phyloP scores from a whole-genome alignment of 768 basidiomycete species.

The Daedalea quercina region DNA sequence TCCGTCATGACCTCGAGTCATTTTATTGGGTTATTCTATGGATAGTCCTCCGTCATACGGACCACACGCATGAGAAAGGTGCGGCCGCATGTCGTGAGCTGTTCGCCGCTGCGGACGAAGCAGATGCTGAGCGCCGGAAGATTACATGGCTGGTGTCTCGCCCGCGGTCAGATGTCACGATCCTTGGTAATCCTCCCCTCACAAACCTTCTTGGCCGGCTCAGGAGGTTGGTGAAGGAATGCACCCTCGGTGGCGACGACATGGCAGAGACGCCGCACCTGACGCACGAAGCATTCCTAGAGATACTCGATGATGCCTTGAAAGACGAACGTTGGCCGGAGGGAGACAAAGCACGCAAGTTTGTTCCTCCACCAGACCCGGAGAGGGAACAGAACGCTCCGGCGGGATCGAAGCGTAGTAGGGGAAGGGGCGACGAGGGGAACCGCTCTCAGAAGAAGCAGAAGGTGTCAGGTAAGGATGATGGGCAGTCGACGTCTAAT shows the following conservation, averaged over 20 bases:
- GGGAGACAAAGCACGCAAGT: background rate
- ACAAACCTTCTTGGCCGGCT: background rate
- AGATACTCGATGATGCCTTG: conserved; percentile 1
- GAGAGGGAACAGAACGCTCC: too few relatives aligned
- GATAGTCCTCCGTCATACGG: conserved; percentile 5
- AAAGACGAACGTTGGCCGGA: conserved; percentile 2
- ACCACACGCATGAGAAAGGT: background rate
- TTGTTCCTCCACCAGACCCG: too few relatives aligned
- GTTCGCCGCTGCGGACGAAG: background rate
- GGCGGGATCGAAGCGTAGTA: too few relatives aligned
- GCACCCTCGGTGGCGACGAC: too few relatives aligned
- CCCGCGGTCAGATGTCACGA: background rate
- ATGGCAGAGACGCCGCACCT: background rate
- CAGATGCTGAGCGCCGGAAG: background rate
- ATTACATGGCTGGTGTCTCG: background rate
- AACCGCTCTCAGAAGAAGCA: too few relatives aligned
- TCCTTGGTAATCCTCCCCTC: background rate
- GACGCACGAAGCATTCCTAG: conserved; percentile 2
- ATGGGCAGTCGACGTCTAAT: too few relatives aligned
- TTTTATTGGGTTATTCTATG: conserved; percentile 11
- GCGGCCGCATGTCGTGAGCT: background rate
- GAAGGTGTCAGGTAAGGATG: too few relatives aligned
- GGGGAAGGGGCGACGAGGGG: too few relatives aligned
- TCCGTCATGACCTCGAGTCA: conserved; percentile 10
- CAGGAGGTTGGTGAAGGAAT: too few relatives aligned